Evolutionary conservation across 352 stramenopile genomes (phyloP), one percentile per base, ranked within the genome.

Genomic region (Phytophthora europaea): DNA sequence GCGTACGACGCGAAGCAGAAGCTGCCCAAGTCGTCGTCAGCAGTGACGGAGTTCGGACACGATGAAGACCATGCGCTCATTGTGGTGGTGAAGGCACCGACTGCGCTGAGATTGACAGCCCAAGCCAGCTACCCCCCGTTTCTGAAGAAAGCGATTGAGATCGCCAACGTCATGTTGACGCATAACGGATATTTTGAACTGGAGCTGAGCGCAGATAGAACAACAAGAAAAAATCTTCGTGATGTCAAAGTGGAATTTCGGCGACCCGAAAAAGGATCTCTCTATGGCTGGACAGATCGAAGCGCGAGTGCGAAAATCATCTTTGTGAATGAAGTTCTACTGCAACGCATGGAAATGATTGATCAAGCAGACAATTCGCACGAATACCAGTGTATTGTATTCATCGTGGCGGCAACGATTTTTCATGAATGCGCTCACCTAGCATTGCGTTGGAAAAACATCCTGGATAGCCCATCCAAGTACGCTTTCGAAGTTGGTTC

Each of bases 351-450:
- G 48, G 1, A 55, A 13, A 33, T 2, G 48, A 33, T 55, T 55
- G 48, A 55, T 55, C 48, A 36, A 31, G 4, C 28, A 13, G 48
- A 55, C n/a, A 33, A 36, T 18, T 55, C 48, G 48, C 4, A 55
- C 48, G 22, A 55, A 20, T 55, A 55, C 22, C 48, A 55, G 48
- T 55, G 48, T 33, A 55, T 55, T 55, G 48, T 33, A 33, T 55
- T 55, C 48, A 3, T 34, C 22, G 48, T 55, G 48, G 48, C 48
- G 22, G 48, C 22, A 55, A 55, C 48, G 9, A 55, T 55, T 55
- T 55, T 55, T 55, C 48, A 55, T 55, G 48, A 55, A 33, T 55
- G 48, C 31, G 48, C 48, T 55, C 48, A 55, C 22, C 31, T 55
- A 20, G 22, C 22, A 31, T 55, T 55, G 48, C 48, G 22, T n/a